phyloP scores from a whole-genome alignment of 164 flowering plant species.

The Stephania japonica region DNA sequence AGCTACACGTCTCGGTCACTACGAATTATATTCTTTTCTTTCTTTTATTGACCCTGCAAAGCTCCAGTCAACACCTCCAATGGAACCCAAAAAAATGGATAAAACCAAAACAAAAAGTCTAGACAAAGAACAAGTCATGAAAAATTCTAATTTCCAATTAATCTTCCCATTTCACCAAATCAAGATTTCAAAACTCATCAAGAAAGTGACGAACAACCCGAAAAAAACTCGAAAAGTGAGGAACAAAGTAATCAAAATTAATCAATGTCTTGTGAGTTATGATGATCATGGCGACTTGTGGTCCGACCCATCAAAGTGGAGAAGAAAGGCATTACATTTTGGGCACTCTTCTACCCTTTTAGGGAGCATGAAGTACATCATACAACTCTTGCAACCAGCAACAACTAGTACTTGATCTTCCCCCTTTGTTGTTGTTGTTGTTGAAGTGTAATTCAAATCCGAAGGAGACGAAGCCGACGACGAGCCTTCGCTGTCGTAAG shows the following conservation, averaged over 20 bases:
- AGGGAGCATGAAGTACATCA: slow-evolving; percentile 35
- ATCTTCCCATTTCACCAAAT: slow-evolving; percentile 2
- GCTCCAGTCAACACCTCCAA: slow-evolving; percentile 13
- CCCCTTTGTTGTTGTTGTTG: slow-evolving; percentile 9
- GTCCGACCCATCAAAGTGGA: slow-evolving; percentile 27
- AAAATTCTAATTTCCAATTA: neutral
- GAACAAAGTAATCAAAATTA: too few relatives aligned
- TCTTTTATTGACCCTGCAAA: slow-evolving; percentile 19
- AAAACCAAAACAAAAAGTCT: neutral
- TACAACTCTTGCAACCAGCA: slow-evolving; percentile 29
- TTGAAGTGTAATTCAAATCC: slow-evolving; percentile 1
- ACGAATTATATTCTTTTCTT: slow-evolving; percentile 18
- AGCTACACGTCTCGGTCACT: slow-evolving; percentile 27
- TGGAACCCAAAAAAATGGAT: neutral
- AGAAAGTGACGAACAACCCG: neutral
- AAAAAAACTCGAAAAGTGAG: too few relatives aligned
- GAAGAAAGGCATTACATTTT: slow-evolving; percentile 23
- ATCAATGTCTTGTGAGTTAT: neutral
- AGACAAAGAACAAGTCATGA: neutral
- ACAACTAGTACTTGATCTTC: slow-evolving; percentile 27
- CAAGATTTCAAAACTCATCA: neutral
- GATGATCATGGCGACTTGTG: slow-evolving; percentile 8
- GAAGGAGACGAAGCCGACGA: slow-evolving; percentile 38
- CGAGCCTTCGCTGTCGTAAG: slow-evolving; percentile 50
- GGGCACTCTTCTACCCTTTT: slow-evolving; percentile 25